Percentiles rank a stretch among this genome's conserved stretches.
These are phyloP conservation scores for Aureobasidium sp. DNA, from an alignment of 2,329 filamentous ascomycete genomes.

Conservation along the genomic window DNA sequence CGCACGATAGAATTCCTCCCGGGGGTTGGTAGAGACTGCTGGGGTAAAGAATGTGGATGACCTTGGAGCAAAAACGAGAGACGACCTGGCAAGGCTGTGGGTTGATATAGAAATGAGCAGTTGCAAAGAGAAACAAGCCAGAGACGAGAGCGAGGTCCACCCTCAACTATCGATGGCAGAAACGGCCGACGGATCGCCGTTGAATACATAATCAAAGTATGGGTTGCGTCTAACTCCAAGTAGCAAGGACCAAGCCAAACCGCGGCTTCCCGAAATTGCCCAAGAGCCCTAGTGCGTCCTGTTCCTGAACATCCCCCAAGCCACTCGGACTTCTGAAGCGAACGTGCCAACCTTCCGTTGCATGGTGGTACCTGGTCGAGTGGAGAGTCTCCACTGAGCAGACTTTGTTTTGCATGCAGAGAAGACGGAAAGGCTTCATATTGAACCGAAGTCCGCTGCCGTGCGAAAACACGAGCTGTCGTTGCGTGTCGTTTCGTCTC, in stretches of 20 bases:
- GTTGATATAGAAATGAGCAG: slow-evolving; percentile 4
- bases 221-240: not conserved
- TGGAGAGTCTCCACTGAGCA: not conserved
- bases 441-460: not conserved
- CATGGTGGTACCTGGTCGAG: not conserved
- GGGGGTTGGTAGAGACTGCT: slow-evolving; percentile 10
- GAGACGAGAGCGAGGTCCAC: not conserved
- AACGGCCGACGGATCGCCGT: slow-evolving; percentile 7
- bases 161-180: slow-evolving; percentile 13
- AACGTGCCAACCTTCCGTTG: slow-evolving; percentile 9
- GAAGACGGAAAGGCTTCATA: slow-evolving; percentile 1
- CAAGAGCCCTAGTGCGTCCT: not conserved
- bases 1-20: slow-evolving; percentile 11
- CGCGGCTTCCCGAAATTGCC: slow-evolving; percentile 4
- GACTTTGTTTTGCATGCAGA: slow-evolving; percentile 6
- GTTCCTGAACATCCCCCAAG: slow-evolving; percentile 10
- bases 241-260: not conserved
- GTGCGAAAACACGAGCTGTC: not conserved
- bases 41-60: slow-evolving; percentile 10
- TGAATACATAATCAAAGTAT: slow-evolving; percentile 9
- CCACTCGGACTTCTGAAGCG: slow-evolving; percentile 8
- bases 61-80: slow-evolving; percentile 10
- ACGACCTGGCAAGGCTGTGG: slow-evolving; percentile 3
- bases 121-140: not conserved
- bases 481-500: not conserved